phyloP scores from a whole-genome alignment of 179 eudicot genomes.

The Heliamphora pulchella region DNA sequence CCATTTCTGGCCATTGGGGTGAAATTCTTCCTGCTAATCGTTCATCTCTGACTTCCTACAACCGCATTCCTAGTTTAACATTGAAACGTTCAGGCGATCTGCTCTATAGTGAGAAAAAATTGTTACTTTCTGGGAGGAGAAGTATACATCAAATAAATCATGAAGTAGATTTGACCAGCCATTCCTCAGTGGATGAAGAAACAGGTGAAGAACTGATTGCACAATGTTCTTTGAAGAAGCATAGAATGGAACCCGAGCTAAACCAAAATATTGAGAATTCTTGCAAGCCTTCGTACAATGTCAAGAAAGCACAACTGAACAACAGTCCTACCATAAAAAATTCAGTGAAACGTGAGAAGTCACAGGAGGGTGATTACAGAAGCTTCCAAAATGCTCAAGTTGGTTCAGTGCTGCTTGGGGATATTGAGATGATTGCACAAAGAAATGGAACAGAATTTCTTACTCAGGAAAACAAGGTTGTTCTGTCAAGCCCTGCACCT shows the following conservation, averaged over 20 bases:
- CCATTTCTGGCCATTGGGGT: constrained; percentile 24
- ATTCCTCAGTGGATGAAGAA: constrained; percentile 25
- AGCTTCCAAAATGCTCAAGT: constrained; percentile 18
- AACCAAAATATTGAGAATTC: constrained; percentile 20
- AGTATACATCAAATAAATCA: constrained; percentile 18
- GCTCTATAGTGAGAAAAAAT: constrained; percentile 24
- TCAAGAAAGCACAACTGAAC: constrained; percentile 17
- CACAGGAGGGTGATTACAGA: constrained; percentile 17
- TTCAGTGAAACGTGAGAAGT: constrained; percentile 19
- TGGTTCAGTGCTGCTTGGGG: constrained; percentile 18
- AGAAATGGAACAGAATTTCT: constrained; percentile 11
- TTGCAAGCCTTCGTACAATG: constrained; percentile 11
- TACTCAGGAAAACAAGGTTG: constrained; percentile 28
- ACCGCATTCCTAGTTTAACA: constrained; percentile 24
- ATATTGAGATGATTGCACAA: constrained; percentile 19
- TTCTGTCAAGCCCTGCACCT: constrained; percentile 27
- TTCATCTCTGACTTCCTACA: constrained; percentile 37
- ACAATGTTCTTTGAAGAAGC: constrained; percentile 48
- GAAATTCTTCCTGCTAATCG: constrained; percentile 78
- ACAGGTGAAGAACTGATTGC: constrained; percentile 23
- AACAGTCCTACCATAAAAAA: constrained; percentile 9
- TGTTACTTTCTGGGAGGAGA: constrained; percentile 22
- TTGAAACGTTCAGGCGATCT: constrained; percentile 32
- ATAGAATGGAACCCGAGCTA: constrained; percentile 31
- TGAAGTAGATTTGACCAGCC: constrained; percentile 33